Base-by-base conservation (phyloP, 352 stramenopile genomes). In the Pythium phragmiticola region DNA sequence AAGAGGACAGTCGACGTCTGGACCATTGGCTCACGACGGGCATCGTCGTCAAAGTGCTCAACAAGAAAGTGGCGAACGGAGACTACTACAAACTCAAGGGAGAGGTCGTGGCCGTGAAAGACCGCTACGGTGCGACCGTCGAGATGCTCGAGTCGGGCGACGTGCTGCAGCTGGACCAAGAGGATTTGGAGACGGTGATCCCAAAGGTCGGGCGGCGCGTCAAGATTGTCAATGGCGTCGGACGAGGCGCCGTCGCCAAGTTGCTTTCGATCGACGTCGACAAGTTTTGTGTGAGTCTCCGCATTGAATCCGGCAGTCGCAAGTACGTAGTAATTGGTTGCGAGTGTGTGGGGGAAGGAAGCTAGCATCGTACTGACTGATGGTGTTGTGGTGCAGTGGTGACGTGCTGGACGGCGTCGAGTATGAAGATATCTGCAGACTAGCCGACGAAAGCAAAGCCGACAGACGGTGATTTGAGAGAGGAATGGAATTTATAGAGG, bases 1-100 rank as follows among this genome's bases (percentile, higher is more conserved):
- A 87, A 76, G 50, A 84, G 57, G 46, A 74, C 4, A 1, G 26
- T 30, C 64, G 64, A 16, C 61, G 84, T 19, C 87, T 93, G 41
- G 90, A 97, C 48, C 83, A 98, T 69, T 99, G 96, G 96, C 61
- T 99, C 36, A 74, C 83, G 2, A 82, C 67, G 34, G 80, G 88
- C 28, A 98, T 98, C 62, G 69, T 98, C 4, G 94, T 99, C 28
- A 97, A 98, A 61, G 82, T 98, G 41, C 86, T 97, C 59, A 97
- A 97, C 66, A 97, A 98, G 74, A 93, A 90, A 37, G 71, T 98
- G 4, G 88, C 81, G 2, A 79, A 84, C 17, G 92, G 95, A 26
- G 73, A 66, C 12, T 97, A 95, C 69, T 96, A 96, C 82, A 96
- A 96, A 68, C 81, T 80, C 43, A 97, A 97, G 59, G 89, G 87